Conservation (phyloP, 306 rosid species). For the Vigna angularis region DNA sequence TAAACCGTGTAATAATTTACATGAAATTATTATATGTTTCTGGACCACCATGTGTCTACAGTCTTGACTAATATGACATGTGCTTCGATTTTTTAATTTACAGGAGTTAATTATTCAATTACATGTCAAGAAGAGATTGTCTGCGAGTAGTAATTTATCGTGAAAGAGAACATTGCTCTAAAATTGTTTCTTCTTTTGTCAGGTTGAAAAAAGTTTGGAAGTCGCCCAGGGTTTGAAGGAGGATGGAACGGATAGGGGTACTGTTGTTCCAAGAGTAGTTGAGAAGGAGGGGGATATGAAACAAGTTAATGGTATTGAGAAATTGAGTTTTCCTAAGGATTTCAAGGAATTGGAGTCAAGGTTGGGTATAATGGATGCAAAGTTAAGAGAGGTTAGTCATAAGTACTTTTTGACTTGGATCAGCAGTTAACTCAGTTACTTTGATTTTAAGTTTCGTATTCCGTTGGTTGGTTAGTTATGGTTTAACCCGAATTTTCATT, state of each 20-base stretch:
- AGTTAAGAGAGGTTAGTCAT: slow-evolving; percentile 69
- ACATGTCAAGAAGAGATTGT: not conserved
- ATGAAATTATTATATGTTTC: too few species aligned
- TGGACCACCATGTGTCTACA: too few species aligned
- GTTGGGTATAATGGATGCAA: slow-evolving; percentile 59
- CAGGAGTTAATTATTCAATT: not conserved
- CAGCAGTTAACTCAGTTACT: slow-evolving; percentile 18
- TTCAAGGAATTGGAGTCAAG: slow-evolving; percentile 62
- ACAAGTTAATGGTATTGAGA: slow-evolving; percentile 41
- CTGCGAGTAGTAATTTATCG: not conserved
- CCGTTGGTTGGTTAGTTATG: slow-evolving; percentile 30
- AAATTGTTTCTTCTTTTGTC: slow-evolving; percentile 17
- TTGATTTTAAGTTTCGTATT: slow-evolving; percentile 28
- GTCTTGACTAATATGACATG: not conserved
- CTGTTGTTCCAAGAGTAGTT: slow-evolving; percentile 29
- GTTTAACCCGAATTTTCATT: not conserved
- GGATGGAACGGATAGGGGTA: slow-evolving; percentile 39
- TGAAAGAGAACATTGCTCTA: not conserved
- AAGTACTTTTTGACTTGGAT: slow-evolving; percentile 31
- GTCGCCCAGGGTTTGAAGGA: slow-evolving; percentile 51
- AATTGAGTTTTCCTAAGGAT: slow-evolving; percentile 51
- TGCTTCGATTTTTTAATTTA: not conserved
- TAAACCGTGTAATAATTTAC: too few species aligned
- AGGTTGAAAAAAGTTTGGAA: slow-evolving; percentile 55
- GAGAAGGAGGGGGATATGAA: slow-evolving; percentile 51